Base-by-base conservation (phyloP, 805 yeast species). In the Starmerella apicola region DNA sequence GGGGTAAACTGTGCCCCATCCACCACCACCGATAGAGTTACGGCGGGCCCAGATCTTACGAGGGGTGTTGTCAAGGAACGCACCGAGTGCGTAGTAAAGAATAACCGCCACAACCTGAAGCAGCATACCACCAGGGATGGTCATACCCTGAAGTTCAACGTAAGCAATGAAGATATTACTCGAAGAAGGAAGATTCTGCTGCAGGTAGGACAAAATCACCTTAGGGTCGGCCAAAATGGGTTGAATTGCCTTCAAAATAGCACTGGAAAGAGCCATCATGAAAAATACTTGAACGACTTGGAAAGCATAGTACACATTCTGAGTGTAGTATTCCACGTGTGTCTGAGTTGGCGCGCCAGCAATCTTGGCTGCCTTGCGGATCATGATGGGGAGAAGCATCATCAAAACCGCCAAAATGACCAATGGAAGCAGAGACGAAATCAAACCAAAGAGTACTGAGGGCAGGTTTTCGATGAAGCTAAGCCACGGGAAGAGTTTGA, bases 241-340 rank as follows among this genome's bases (percentile, higher is more conserved):
- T 7, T 81, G 81, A 3, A 84, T 72, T 6, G 93, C 76, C 3
- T 81, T 60, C 13, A 95, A 74, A 22, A 81, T 81, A 36, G 95
- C 73, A 15, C 96, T 84, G 8, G 95, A 70, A 39, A 81, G 56
- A 3, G 97, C 84, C 31, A 80, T 70, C 36, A 86, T 93, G 43
- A 91, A 59, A 61, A 88, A 91, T 10, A 81, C 86, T 61, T 88
- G 85, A 44, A 88, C 74, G 35, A 85, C 88, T 65, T 82, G 85
- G 72, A 88, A 88, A 1, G 81, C 95, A 62, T 70, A 88, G 62
- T 65, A 91, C 77, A 94, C 85, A 27, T 76, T 71, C 59, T 88
- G 98, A 47, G 91, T 79, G 70, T 78, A 84, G 44, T 67, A 60
- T 51, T 85, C 95, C 42, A 81, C 71, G 40, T 75, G 70, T 53